Conservation (phyloP, 2,329 filamentous ascomycete genomes). For the Botrytis fragariae region DNA sequence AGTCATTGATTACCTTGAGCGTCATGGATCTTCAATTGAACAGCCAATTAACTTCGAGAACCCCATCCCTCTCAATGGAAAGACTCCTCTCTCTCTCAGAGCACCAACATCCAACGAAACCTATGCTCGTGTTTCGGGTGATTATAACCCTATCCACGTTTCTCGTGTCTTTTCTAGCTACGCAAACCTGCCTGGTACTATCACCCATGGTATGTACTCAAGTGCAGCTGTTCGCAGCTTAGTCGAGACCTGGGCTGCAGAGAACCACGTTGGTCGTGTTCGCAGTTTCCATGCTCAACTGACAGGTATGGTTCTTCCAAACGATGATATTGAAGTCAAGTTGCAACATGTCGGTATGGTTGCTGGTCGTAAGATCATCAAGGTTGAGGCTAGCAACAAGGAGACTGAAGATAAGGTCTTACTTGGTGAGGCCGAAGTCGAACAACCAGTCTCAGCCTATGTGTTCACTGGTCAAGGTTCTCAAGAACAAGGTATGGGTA, state of each 20-base stretch:
- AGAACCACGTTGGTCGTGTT: constrained; percentile 97
- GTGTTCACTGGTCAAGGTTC: constrained; percentile 98
- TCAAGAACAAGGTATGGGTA: constrained; percentile 99
- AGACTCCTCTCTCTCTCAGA: constrained; percentile 81
- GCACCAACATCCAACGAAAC: constrained; percentile 96
- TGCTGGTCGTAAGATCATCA: constrained; percentile 97
- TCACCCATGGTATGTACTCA: constrained; percentile 99
- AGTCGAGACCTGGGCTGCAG: constrained; percentile 97
- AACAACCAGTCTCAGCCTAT: constrained; percentile 94
- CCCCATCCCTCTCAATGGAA: constrained; percentile 90
- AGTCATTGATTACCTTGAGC: constrained; percentile 91
- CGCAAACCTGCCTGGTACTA: constrained; percentile 91
- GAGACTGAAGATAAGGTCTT: constrained; percentile 97
- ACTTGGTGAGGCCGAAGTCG: constrained; percentile 91
- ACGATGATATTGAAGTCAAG: constrained; percentile 92
- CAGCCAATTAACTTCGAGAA: constrained; percentile 98
- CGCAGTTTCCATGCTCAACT: constrained; percentile 95
- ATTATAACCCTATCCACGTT: constrained; percentile 99
- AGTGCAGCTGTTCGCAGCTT: constrained; percentile 93
- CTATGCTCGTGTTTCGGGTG: constrained; percentile 94
- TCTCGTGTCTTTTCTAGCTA: constrained; percentile 95
- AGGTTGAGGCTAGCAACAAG: constrained; percentile 93
- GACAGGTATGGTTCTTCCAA: constrained; percentile 98
- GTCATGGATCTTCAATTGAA: constrained; percentile 87
- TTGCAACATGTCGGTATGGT: constrained; percentile 98